Base-by-base conservation (phyloP, 768 basidiomycete species). In the Boletus edulis region DNA sequence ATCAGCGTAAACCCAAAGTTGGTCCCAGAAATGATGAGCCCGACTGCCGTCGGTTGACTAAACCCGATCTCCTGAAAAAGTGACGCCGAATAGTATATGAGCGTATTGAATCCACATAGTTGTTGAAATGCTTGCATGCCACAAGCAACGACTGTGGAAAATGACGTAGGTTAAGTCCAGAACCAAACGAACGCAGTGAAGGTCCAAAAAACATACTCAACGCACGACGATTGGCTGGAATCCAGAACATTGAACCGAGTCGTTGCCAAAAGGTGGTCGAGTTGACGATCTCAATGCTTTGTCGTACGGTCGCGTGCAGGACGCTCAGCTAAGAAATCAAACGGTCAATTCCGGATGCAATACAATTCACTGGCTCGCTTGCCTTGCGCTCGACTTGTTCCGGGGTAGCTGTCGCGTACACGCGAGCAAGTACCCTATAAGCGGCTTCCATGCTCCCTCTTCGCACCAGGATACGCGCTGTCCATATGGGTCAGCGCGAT, bases 41-140 rank as follows among this genome's bases (percentile, higher is more conserved):
- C 89, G 29, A 91, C 87, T 0, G 88, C 88, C 3, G 88, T 90
- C 1, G 91, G 86, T 63, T 93, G 86, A 65, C 87, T 74, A 72
- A 92, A 92, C 0, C 91, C 91, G 46, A 92, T 87, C 58, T 84
- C 78, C 60, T 86, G 81, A 75, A 92, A 92, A 13, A 92, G 77
- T 0, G 89, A 89, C 4, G 89, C 86, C 20, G 86, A 86, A 64
- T 86, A 85, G 62, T 80, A 83, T 81, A 84, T 83, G 54, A 91
- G 78, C 0, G 90, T 89, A 63, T 92, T 91, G 76, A 91, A 91
- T 2, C 91, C 91, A 57, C 84, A 91, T 0, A 92, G 76, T 65
- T 92, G 91, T 65, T 94, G 91, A 70, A 84, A 86, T 0, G 86
- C 89, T 72, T 92, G 90, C 70, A 92, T 82, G 42, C 87, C 90